Conservation (phyloP, 2,329 filamentous ascomycete species). For the Fusarium nisikadoi region DNA sequence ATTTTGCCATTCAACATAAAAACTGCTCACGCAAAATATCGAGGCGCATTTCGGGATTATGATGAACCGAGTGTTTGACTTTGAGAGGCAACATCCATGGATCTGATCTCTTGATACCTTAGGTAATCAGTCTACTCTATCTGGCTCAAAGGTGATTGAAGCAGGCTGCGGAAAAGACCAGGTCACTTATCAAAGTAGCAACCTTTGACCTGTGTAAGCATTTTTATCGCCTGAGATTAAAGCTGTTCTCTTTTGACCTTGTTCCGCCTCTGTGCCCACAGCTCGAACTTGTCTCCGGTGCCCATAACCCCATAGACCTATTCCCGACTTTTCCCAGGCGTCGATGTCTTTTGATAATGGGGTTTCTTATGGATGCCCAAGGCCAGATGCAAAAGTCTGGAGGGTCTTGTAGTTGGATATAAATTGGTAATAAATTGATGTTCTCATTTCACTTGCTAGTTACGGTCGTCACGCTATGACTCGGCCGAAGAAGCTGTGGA, state of each 20-base stretch:
- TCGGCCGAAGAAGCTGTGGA: neutral
- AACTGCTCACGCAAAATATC: slow-evolving; percentile 1
- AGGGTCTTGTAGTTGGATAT: neutral
- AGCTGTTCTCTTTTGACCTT: slow-evolving; percentile 13
- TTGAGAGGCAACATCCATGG: neutral
- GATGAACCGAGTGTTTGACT: neutral
- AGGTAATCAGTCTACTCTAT: neutral
- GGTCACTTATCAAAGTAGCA: neutral
- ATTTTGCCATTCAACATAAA: neutral
- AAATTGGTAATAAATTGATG: neutral
- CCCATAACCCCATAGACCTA: neutral
- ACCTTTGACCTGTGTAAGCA: no score
- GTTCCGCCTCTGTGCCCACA: slow-evolving; percentile 9
- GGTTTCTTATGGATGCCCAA: neutral
- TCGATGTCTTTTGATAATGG: neutral
- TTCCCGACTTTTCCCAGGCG: neutral
- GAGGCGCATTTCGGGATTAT: slow-evolving; percentile 16
- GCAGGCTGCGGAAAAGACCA: neutral
- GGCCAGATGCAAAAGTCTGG: neutral
- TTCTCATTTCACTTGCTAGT: slow-evolving; percentile 1
- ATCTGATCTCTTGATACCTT: neutral
- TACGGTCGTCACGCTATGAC: neutral
- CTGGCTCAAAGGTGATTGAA: neutral
- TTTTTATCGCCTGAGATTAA: no score
- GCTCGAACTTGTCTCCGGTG: neutral